phyloP scores from a whole-genome alignment of 257 asterid species.

The Solanum pinnatisectum region DNA sequence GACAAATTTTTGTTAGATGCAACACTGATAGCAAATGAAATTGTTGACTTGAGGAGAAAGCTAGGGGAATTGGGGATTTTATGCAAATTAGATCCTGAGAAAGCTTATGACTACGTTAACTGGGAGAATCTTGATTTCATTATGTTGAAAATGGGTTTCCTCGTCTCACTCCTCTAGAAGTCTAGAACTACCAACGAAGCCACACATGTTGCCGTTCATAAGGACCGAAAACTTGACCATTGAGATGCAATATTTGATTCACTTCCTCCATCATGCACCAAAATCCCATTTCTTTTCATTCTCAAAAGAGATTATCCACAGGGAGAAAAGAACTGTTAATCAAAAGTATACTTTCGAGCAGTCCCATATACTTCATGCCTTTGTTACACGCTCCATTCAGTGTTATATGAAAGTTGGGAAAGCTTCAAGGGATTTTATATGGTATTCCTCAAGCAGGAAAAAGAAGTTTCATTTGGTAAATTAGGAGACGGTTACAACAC shows the following conservation, averaged over 20 bases:
- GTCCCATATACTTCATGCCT: not conserved
- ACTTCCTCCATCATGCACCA: not conserved
- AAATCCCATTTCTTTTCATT: not conserved
- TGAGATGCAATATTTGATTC: not conserved
- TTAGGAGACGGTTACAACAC: not conserved
- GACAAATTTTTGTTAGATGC: not conserved
- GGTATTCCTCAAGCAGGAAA: not conserved
- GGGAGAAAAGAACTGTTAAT: not conserved
- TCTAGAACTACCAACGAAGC: not conserved
- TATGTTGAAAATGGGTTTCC: not conserved
- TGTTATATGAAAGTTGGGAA: not conserved
- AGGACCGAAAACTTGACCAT: not conserved
- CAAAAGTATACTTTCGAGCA: not conserved
- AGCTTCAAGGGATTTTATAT: not conserved
- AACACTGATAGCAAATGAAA: not conserved
- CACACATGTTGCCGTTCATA: not conserved
- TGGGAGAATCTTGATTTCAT: not conserved
- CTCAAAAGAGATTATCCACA: not conserved
- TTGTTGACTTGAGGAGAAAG: not conserved
- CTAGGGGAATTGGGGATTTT: not conserved
- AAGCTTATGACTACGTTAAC: not conserved
- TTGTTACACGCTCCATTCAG: not conserved
- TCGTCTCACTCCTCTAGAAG: not conserved
- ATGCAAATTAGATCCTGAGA: not conserved
- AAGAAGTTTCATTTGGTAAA: not conserved